Evolutionary conservation across 768 basidiomycete species (phyloP).

Genomic region (Zangia roseola): DNA sequence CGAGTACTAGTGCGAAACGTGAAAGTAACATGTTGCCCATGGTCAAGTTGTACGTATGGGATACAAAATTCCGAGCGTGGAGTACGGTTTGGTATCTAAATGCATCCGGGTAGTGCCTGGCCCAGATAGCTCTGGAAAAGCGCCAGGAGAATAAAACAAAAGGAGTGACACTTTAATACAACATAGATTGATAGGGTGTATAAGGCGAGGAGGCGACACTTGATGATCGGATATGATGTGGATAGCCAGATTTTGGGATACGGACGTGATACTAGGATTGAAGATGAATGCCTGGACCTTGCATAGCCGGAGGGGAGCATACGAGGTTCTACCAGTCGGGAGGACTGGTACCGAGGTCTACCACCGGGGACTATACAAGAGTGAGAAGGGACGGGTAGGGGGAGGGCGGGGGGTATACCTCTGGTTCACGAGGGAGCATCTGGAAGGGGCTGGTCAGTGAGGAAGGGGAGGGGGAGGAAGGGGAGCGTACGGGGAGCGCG

Average conservation of each 20-base stretch:
- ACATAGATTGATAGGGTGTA: constrained; percentile 3
- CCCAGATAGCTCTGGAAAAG: constrained; percentile 1
- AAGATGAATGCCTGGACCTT: neutral
- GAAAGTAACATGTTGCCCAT: neutral
- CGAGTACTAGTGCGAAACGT: too few species aligned
- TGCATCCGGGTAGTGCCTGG: constrained; percentile 4
- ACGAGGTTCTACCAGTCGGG: constrained; percentile 31
- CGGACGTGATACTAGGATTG: too few species aligned
- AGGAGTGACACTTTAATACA: constrained; percentile 9
- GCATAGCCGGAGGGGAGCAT: constrained; percentile 3
- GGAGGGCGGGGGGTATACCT: constrained; percentile 11
- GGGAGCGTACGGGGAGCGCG: constrained; percentile 21
- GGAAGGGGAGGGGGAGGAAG: neutral
- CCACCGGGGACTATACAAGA: constrained; percentile 17
- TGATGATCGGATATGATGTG: constrained; percentile 10
- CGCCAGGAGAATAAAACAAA: neutral
- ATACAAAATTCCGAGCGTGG: constrained; percentile 2
- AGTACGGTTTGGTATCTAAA: constrained; percentile 10
- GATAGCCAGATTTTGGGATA: constrained; percentile 12
- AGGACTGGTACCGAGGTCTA: constrained; percentile 9
- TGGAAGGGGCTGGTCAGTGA: constrained; percentile 4
- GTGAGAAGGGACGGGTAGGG: constrained; percentile 1
- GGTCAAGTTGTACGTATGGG: neutral
- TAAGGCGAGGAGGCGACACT: constrained; percentile 2
- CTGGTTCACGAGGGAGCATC: constrained; percentile 8